phyloP scores from a whole-genome alignment of 148 eudicot genomes.

The Arctostaphylos glauca region DNA sequence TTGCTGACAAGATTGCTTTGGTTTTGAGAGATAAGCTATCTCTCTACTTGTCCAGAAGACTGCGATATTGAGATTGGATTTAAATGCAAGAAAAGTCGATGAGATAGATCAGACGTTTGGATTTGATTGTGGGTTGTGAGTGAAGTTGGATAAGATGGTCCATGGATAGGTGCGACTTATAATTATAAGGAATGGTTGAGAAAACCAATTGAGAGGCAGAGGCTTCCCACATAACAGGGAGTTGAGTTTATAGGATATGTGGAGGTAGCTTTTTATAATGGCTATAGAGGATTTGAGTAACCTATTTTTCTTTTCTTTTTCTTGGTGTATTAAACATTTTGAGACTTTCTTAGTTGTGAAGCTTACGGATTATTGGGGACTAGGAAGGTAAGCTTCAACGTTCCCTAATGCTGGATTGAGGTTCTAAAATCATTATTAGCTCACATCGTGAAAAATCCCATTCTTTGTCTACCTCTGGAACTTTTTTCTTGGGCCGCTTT shows the following conservation, averaged over 20 bases:
- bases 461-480: too few species aligned
- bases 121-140: background rate
- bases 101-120: background rate
- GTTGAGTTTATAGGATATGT: background rate
- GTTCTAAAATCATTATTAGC: background rate
- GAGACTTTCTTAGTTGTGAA: conserved; percentile 6
- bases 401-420: background rate
- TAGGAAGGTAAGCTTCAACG: background rate
- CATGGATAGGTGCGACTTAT: background rate
- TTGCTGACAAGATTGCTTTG: conserved; percentile 45
- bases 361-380: background rate
- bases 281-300: conserved; percentile 1
- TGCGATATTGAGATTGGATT: conserved; percentile 2
- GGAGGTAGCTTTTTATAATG: background rate
- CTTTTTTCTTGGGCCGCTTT: background rate
- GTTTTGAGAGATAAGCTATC: conserved; percentile 55
- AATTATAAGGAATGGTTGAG: conserved; percentile 5
- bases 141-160: conserved; percentile 10
- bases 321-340: conserved; percentile 3
- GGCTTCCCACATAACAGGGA: background rate
- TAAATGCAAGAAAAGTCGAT: background rate
- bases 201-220: background rate
- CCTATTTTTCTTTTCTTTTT: background rate
- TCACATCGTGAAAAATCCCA: background rate
- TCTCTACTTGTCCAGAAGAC: conserved; percentile 43